Base-by-base conservation (phyloP, 148 eudicot species). In the Spergularia marina region DNA sequence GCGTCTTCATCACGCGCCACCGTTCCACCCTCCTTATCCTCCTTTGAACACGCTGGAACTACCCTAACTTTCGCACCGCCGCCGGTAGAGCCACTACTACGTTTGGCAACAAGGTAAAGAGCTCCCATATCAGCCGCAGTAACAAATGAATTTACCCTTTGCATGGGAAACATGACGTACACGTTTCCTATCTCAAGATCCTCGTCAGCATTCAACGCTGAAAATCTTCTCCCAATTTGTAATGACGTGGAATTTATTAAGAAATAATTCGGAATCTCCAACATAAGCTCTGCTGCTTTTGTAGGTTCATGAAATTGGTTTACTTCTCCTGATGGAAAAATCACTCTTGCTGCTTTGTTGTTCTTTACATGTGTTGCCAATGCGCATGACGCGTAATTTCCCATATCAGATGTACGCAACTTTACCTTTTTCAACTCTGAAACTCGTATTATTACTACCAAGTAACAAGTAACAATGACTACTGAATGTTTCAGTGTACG, bases 241-340 rank as follows among this genome's bases (percentile, higher is more conserved):
- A 95, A 82, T 5, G 91, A 84, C 40, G 21, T 75, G 0, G 92
- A 83, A 71, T 88, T 83, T 10, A 86, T 90, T 5, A 95, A 58
- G 72, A 95, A 95, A 62, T 25, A 83, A 17, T 78, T 84, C 0
- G 97, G 98, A 0, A 81, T 74, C 41, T 95, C 98, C 15, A 95
- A 74, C 98, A 95, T 95, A 18, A 90, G 76, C 68, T 95, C 98
- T 0, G 97, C 98, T 0, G 94, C 97, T 25, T 89, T 90, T 2
- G 64, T 76, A 0, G 87, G 83, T 54, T 89, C 78, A 17, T 82
- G 30, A 72, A 90, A 79, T 9, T 79, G 83, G 17, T 83, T 87
- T 23, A 95, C 82, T 70, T 95, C 97, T 4, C 98, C 94, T 0
- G 82, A 68, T 2, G 97, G 97, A 20, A 89, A 83, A 8, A 95